A percentile compares a stretch with the other conserved stretches of the same genome.
These are phyloP conservation scores for Colletotrichum siamense DNA, from an alignment of 2,329 filamentous ascomycete genomes.

Conservation along the genomic window DNA sequence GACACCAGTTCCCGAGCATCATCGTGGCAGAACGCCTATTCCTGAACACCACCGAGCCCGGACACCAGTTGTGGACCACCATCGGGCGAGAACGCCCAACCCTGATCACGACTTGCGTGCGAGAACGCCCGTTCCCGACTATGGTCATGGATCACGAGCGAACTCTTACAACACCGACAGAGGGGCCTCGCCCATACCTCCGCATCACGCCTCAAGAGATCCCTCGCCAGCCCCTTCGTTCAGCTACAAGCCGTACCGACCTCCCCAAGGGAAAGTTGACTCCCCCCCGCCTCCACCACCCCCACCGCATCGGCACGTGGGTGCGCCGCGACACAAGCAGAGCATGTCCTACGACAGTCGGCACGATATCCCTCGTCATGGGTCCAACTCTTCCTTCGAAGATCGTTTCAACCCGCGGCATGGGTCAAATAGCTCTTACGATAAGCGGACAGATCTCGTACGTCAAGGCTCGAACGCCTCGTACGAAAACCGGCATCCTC, in stretches of 20 bases:
- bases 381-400: constrained; percentile 44
- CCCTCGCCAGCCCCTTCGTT: constrained; percentile 43
- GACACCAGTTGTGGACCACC: constrained; percentile 4
- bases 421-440: constrained; percentile 44
- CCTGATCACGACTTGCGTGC: constrained; percentile 18
- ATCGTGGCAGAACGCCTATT: neutral
- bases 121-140: neutral
- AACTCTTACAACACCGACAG: constrained; percentile 39
- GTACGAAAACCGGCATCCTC: constrained; percentile 29
- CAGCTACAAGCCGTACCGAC: constrained; percentile 34
- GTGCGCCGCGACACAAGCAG: constrained; percentile 32
- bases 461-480: constrained; percentile 36
- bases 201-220: constrained; percentile 37
- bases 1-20: neutral
- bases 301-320: constrained; percentile 79
- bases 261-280: constrained; percentile 43
- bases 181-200: constrained; percentile 32
- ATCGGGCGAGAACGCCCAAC: neutral
- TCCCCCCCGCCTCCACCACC: constrained; percentile 83
- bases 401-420: constrained; percentile 39
- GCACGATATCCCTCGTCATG: constrained; percentile 38
- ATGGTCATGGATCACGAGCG: constrained; percentile 6
- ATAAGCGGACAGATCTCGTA: constrained; percentile 34
- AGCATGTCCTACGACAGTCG: constrained; percentile 34
- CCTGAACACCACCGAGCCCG: neutral